Base-by-base conservation (phyloP, 2,329 filamentous ascomycete species). In the Fusarium sp. region DNA sequence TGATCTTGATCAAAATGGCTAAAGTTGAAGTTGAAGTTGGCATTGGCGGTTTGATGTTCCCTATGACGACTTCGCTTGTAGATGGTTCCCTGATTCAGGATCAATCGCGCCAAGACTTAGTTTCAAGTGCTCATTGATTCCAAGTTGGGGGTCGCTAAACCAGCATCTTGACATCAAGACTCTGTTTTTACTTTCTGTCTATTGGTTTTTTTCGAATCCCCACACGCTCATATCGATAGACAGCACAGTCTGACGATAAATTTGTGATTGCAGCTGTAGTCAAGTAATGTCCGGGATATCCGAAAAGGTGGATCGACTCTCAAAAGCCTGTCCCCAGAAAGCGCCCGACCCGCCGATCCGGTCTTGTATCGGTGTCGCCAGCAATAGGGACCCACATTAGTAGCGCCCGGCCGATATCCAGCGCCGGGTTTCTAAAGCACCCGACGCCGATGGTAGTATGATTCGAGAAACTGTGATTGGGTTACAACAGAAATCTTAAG, bases 281-380 rank as follows among this genome's bases (percentile, higher is more conserved):
- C 10, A 30, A 54, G 55, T 55, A 60, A 56, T 46, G 35, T 54
- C 66, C 66, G 66, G 62, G 14, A 50, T 53, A 69, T 70, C 66
- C 66, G 66, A 67, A 55, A 44, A 19, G 37, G 52, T 68, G 62
- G 65, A 58, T 68, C 65, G 65, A 68, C 67, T 41, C 47, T 48
- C 43, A 50, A 19, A 19, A 35, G 45, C 25, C 52, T 48, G 53
- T 43, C 41, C 51, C 58, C 27, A 61, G 33, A 56, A 56, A 55
- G 54, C 47, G 53, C 25, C 50, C 60, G 54, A 68, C 56, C 56
- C 30, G 46, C 65, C 59, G 65, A 68, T 68, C 53, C 59, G 65
- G 65, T 40, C 59, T 61, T 67, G 41, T 41, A 43, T 61, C 65
- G 59, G 50, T 39, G 55, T 65, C 37, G 46, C 35, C 23, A 37